These are phyloP conservation scores for Pseudopyricularia cyperi DNA, from an alignment of 2,329 filamentous ascomycete species.

Conservation along the genomic window DNA sequence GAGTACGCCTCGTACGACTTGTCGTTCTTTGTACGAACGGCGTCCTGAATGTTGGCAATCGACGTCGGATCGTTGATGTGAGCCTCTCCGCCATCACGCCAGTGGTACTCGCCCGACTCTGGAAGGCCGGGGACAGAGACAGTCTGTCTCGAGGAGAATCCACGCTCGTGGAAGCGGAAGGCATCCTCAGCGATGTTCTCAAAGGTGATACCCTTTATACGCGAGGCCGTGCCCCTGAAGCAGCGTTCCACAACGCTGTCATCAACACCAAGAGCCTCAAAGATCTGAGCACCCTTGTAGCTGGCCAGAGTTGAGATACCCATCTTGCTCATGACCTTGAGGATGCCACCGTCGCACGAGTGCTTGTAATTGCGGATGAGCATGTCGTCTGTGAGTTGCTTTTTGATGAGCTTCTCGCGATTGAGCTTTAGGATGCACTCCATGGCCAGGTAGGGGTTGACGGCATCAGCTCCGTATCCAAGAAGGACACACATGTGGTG, in stretches of 20 bases:
- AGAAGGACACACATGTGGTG: constrained; percentile 98
- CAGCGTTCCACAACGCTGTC: constrained; percentile 86
- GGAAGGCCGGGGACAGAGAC: constrained; percentile 65
- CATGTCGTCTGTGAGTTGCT: constrained; percentile 68
- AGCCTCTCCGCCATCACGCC: constrained; percentile 89
- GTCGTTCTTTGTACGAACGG: constrained; percentile 92
- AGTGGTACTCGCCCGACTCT: constrained; percentile 95
- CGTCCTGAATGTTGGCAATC: constrained; percentile 95
- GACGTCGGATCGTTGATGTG: constrained; percentile 91
- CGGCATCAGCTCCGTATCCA: constrained; percentile 85
- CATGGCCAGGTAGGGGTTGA: constrained; percentile 90
- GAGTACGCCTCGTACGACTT: constrained; percentile 98
- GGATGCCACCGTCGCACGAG: constrained; percentile 87
- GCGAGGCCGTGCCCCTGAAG: constrained; percentile 87
- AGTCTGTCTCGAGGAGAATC: constrained; percentile 72
- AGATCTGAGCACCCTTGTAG: constrained; percentile 97
- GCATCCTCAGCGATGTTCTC: constrained; percentile 88
- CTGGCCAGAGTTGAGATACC: constrained; percentile 92
- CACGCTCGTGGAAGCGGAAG: constrained; percentile 88
- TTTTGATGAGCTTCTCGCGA: constrained; percentile 82
- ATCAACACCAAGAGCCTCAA: constrained; percentile 88
- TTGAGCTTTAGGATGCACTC: constrained; percentile 97
- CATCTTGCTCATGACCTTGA: constrained; percentile 99
- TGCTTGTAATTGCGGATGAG: constrained; percentile 95
- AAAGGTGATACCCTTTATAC: constrained; percentile 89